These are phyloP conservation scores for Globisporangium nunn DNA, from an alignment of 352 stramenopile genomes.

Conservation along the genomic window DNA sequence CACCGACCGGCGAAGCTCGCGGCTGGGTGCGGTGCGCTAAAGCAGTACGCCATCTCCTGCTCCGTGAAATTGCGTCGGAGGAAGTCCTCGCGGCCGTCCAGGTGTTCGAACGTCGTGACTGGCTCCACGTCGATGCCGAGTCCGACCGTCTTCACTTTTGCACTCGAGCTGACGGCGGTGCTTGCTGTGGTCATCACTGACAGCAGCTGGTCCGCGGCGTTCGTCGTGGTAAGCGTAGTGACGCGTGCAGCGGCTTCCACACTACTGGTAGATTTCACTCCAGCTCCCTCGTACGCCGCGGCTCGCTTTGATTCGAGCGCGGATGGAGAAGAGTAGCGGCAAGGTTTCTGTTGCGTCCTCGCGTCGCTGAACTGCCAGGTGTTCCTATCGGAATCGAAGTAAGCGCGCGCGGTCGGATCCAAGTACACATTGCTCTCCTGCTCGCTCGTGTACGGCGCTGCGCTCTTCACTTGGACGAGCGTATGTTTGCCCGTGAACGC, in stretches of 20 bases:
- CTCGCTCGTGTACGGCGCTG: conserved; percentile 69
- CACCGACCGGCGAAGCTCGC: conserved; percentile 83
- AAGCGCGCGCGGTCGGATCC: conserved; percentile 68
- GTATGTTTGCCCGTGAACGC: conserved; percentile 68
- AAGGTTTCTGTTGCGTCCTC: background rate
- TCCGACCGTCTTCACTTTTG: conserved; percentile 33
- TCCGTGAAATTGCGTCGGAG: conserved; percentile 87
- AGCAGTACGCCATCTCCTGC: conserved; percentile 83
- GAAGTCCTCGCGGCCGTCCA: conserved; percentile 74
- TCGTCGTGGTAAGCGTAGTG: conserved; percentile 1
- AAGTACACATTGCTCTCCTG: conserved; percentile 85
- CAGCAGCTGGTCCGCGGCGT: background rate
- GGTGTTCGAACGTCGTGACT: conserved; percentile 75
- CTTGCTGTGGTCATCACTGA: background rate
- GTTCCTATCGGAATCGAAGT: conserved; percentile 54
- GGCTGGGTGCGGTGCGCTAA: conserved; percentile 65
- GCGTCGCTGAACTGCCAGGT: conserved; percentile 66
- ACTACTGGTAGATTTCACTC: background rate
- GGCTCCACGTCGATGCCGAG: conserved; percentile 82
- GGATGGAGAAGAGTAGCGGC: background rate
- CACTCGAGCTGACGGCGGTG: background rate
- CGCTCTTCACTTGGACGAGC: conserved; percentile 78
- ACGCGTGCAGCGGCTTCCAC: conserved; percentile 12
- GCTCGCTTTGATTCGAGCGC: background rate
- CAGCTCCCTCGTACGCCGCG: background rate